Evolutionary conservation across 176 grass and related monocot species (phyloP).

Genomic region (Paspalum notatum): DNA sequence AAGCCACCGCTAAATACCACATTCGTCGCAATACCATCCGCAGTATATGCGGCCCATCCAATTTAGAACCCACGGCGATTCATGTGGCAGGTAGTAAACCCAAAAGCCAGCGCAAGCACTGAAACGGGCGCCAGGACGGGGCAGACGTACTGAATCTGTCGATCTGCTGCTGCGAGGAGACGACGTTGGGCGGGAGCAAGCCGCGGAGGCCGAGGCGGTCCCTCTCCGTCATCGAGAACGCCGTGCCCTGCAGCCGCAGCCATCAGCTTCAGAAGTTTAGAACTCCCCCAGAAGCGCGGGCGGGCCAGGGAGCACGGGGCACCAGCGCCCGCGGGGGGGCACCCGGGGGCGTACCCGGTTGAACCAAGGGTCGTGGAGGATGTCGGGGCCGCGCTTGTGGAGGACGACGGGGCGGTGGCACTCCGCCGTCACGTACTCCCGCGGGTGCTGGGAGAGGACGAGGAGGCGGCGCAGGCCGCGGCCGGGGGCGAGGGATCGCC

Average conservation of each 20-base stretch:
- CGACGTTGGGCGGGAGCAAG: conserved; percentile 90
- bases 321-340: not conserved
- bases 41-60: conserved; percentile 3
- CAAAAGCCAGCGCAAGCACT: not conserved
- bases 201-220: conserved; percentile 92
- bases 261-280: conserved; percentile 12
- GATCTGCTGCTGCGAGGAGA: conserved; percentile 84
- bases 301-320: not conserved
- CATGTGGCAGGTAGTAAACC: not conserved
- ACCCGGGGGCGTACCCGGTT: conserved; percentile 61
- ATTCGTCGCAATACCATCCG: not conserved
- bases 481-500: conserved; percentile 56
- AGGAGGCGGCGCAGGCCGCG: conserved; percentile 37
- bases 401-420: conserved; percentile 81
- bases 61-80: not conserved
- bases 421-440: conserved; percentile 70
- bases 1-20: not conserved
- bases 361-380: conserved; percentile 97
- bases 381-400: conserved; percentile 89
- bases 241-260: conserved; percentile 68
- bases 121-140: not conserved
- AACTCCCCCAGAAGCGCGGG: not conserved
- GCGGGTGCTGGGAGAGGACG: conserved; percentile 23
- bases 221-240: conserved; percentile 91
- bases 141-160: conserved; percentile 82